A percentile compares a stretch with the other conserved stretches of the same genome.
Evolutionary conservation across 139 green algal genomes (phyloP).

Genomic region (Coelastrella sp.): DNA sequence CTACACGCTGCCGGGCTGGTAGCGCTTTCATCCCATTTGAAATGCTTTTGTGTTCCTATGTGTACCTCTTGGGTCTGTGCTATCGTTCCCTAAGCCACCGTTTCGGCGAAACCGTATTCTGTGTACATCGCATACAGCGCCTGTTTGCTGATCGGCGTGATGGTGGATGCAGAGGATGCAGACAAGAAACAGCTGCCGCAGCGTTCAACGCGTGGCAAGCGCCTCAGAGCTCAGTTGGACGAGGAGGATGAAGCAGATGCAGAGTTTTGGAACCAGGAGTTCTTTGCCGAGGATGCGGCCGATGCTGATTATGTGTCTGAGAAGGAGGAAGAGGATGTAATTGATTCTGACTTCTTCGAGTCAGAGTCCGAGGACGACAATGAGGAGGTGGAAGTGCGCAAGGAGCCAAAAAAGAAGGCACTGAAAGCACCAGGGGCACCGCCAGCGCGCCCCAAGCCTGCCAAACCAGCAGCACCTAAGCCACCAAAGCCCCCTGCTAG

Average conservation of each 20-base stretch:
- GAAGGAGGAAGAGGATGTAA: conserved; percentile 74
- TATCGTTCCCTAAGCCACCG: too few species aligned
- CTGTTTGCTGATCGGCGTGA: background rate
- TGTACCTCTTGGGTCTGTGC: too few species aligned
- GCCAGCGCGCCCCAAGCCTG: background rate
- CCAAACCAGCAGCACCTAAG: conserved; percentile 19
- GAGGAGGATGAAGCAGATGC: conserved; percentile 70
- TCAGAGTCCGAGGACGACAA: conserved; percentile 54
- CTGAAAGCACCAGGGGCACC: conserved; percentile 25
- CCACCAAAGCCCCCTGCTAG: background rate
- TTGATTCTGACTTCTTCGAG: conserved; percentile 87
- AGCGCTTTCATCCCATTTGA: too few species aligned
- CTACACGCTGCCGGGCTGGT: too few species aligned
- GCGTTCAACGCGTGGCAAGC: conserved; percentile 59
- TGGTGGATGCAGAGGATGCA: background rate
- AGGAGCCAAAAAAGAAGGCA: conserved; percentile 30
- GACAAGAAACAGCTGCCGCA: conserved; percentile 35
- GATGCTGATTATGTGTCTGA: conserved; percentile 82
- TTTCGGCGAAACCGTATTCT: too few species aligned
- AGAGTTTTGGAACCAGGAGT: conserved; percentile 93
- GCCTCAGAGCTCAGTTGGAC: conserved; percentile 48
- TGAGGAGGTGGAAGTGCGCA: conserved; percentile 46
- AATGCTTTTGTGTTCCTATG: too few species aligned
- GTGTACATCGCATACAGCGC: background rate
- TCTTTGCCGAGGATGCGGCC: conserved; percentile 73